phyloP scores from a whole-genome alignment of 805 yeast genomes.

The Ogataea glucozyma region DNA sequence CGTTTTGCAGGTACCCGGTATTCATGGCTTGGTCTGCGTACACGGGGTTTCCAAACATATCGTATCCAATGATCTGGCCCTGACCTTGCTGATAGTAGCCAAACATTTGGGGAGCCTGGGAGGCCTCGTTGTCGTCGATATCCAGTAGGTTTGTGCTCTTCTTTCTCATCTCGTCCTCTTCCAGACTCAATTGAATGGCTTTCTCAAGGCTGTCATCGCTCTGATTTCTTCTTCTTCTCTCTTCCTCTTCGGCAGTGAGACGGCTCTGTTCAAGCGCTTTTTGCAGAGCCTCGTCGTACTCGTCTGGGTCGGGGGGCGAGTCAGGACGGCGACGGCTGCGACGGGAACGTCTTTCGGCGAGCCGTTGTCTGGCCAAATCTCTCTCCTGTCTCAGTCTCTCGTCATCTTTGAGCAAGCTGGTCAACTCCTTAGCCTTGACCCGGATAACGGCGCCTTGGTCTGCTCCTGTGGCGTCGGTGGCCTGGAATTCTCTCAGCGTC shows the following conservation, averaged over 20 bases:
- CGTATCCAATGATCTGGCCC: slow-evolving; percentile 43
- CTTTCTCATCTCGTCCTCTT: slow-evolving; percentile 70
- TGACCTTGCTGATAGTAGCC: slow-evolving; percentile 32
- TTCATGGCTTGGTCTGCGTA: slow-evolving; percentile 50
- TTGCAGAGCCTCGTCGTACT: slow-evolving; percentile 74
- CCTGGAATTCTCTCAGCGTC: slow-evolving; percentile 87
- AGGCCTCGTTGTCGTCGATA: slow-evolving; percentile 44
- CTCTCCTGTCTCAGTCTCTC: slow-evolving; percentile 78
- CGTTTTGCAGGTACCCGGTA: slow-evolving; percentile 55
- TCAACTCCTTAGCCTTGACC: slow-evolving; percentile 86
- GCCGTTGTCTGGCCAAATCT: slow-evolving; percentile 36
- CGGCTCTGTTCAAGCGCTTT: slow-evolving; percentile 79
- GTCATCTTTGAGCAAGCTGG: slow-evolving; percentile 75
- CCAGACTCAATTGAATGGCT: slow-evolving; percentile 70
- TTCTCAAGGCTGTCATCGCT: slow-evolving; percentile 63
- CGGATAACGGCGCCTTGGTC: slow-evolving; percentile 91
- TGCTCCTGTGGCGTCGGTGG: slow-evolving; percentile 68
- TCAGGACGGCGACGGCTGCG: slow-evolving; percentile 30
- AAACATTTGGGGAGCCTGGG: slow-evolving; percentile 32
- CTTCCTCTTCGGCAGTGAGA: slow-evolving; percentile 83
- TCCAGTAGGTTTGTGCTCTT: slow-evolving; percentile 54
- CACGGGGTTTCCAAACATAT: slow-evolving; percentile 69
- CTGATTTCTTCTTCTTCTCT: slow-evolving; percentile 52
- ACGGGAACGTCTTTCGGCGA: slow-evolving; percentile 34
- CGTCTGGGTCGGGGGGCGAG: slow-evolving; percentile 36